A percentile compares a stretch with the other conserved stretches of the same genome.
Conservation (phyloP, 169 alveolate species). For the Cryptosporidium ubiquitum region DNA sequence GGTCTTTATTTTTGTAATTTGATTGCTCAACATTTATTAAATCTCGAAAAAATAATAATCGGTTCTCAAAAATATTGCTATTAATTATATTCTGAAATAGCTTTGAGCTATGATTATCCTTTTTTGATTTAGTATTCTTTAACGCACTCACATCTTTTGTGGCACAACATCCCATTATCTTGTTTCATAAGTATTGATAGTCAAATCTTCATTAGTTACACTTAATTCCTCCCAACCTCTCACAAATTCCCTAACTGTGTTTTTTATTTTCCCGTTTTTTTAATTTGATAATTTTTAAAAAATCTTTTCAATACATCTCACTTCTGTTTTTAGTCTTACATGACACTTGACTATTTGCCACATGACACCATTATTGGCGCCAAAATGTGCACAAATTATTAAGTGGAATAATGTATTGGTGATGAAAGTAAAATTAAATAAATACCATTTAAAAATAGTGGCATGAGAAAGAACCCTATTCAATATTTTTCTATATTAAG, state of each 20-base stretch:
- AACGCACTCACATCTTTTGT: slow-evolving; percentile 42
- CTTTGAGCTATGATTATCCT: background rate
- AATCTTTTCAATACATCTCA: background rate
- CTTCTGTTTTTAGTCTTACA: background rate
- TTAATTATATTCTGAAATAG: background rate
- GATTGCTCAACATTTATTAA: background rate
- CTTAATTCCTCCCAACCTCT: background rate
- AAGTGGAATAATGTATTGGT: slow-evolving; percentile 5
- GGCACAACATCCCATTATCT: slow-evolving; percentile 70
- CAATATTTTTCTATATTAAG: background rate
- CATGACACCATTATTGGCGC: slow-evolving; percentile 49
- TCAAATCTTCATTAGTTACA: background rate
- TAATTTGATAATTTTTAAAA: background rate
- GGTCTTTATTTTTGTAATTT: background rate
- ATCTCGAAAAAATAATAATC: background rate
- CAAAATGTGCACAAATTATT: background rate
- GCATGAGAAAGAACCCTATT: background rate
- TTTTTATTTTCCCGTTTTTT: background rate
- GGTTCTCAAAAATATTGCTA: background rate
- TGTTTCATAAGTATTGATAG: background rate
- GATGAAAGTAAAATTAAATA: too few relatives aligned
- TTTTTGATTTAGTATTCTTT: background rate
- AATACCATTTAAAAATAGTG: too few relatives aligned
- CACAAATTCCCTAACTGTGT: background rate
- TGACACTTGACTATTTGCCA: slow-evolving; percentile 30